Evolutionary conservation across 2,329 filamentous ascomycete genomes (phyloP), one percentile per base, ranked within the genome.

Genomic region (Rhytidhysteron rufulum): DNA sequence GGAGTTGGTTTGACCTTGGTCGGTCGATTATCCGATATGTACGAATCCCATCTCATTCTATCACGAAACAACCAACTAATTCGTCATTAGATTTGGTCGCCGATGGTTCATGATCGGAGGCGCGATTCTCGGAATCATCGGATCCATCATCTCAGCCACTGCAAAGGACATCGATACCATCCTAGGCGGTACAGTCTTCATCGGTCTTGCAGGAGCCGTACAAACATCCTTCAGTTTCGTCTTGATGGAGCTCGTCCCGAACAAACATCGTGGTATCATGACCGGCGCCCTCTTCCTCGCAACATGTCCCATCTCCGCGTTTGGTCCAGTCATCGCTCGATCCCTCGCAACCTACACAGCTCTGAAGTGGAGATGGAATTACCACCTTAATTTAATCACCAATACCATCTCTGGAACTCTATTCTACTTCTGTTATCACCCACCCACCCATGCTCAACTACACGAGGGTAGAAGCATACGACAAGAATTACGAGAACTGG

Each of bases 301-400:
- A 1, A 51, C 51, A 4, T 34, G 55, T 19, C 54, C 54, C 5
- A 56, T 57, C 43, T 66, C 37, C 40, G 61, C 67, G 20, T 69
- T 71, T 41, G 74, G 72, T 0, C 70, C 71, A 15, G 55, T 74
- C 31, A 71, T 77, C 39, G 72, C 72, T 3, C 74, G 72, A 1
- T 53, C 47, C 4, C 53, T 64, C n/a, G 58, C 64, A 31, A 5
- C 34, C 73, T 73, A 73, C 58, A 54, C 51, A 4, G 39, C 47
- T 15, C 44, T 48, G 13, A 48, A 48, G 4, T 53, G 51, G 51
- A 24, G 74, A 30, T 75, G 72, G 70, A 67, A 58, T 40, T 78
- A 72, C 52, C 75, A 72, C 47, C 50, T 77, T 2, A 69, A 68
- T 39, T 69, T 71, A 47, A 71, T 74, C 39, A 54, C 71, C 37